Percentiles rank a stretch among this genome's conserved stretches.
phyloP scores from a whole-genome alignment of 2,329 filamentous ascomycete species.

The Ilyonectria sp. region DNA sequence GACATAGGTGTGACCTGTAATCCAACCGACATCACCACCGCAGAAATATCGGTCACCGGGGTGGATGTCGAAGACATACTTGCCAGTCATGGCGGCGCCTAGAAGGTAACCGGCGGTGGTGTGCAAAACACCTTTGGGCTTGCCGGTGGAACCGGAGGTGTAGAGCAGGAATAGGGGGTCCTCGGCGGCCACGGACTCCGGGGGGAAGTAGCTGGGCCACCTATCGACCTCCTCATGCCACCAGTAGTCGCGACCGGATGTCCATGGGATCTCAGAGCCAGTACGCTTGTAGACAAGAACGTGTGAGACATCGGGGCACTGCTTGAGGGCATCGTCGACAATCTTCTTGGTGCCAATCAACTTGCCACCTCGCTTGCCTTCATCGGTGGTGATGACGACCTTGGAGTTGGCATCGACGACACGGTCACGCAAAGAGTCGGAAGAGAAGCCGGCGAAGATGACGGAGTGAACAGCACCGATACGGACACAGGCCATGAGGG shows the following conservation, averaged over 20 bases:
- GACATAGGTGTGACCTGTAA: slow-evolving; percentile 98
- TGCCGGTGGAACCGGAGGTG: slow-evolving; percentile 97
- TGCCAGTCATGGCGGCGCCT: slow-evolving; percentile 92
- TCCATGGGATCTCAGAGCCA: slow-evolving; percentile 93
- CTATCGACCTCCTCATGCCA: slow-evolving; percentile 99
- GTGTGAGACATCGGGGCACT: slow-evolving; percentile 89
- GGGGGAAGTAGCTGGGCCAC: slow-evolving; percentile 92
- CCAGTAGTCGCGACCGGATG: slow-evolving; percentile 90
- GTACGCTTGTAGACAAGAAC: slow-evolving; percentile 97
- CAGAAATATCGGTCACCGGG: slow-evolving; percentile 96
- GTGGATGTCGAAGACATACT: slow-evolving; percentile 99
- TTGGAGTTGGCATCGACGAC: slow-evolving; percentile 92
- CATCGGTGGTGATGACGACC: slow-evolving; percentile 96
- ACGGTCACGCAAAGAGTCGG: slow-evolving; percentile 94
- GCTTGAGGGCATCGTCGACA: slow-evolving; percentile 96
- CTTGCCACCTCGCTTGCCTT: slow-evolving; percentile 98
- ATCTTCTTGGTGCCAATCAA: slow-evolving; percentile 99
- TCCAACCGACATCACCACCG: slow-evolving; percentile 98
- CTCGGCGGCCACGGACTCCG: slow-evolving; percentile 91
- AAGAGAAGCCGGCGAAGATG: slow-evolving; percentile 97
- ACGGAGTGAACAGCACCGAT: slow-evolving; percentile 98
- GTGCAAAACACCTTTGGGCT: slow-evolving; percentile 99
- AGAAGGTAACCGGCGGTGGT: slow-evolving; percentile 96
- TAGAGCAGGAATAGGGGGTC: slow-evolving; percentile 98
- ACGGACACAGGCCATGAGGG: slow-evolving; percentile 90